A percentile compares a stretch with the other conserved stretches of the same genome.
Conservation (phyloP, 345 rosid species). For the Lepidium africanum region DNA sequence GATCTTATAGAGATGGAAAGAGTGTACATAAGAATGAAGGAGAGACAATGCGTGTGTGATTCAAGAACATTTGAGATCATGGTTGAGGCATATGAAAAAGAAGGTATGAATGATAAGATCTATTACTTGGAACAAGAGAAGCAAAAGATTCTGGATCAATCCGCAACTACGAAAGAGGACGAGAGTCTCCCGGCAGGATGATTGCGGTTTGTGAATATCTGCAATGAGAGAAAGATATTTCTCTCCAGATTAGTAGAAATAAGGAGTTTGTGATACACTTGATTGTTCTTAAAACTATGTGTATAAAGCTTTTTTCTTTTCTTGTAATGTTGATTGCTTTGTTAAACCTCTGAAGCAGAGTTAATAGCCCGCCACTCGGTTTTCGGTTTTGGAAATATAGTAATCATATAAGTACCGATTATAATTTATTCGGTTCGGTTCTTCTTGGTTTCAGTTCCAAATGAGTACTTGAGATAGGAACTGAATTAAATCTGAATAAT, state of each 20-base stretch:
- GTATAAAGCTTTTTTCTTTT: slow-evolving; percentile 11
- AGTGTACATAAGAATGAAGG: slow-evolving; percentile 72
- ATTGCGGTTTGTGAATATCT: slow-evolving; percentile 8
- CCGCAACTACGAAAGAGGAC: neutral
- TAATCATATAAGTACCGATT: no score
- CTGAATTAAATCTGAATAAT: no score
- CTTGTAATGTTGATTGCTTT: neutral
- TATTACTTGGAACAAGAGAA: slow-evolving; percentile 69
- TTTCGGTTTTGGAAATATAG: no score
- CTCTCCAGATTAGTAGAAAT: neutral
- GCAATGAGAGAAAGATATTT: neutral
- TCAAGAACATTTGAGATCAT: slow-evolving; percentile 54
- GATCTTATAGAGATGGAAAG: slow-evolving; percentile 95
- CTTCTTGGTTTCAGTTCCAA: rapidly evolving
- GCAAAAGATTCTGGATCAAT: slow-evolving; percentile 13
- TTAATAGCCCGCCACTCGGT: no score
- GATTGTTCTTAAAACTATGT: slow-evolving; percentile 21
- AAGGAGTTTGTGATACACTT: slow-evolving; percentile 17
- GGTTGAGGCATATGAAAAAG: slow-evolving; percentile 67
- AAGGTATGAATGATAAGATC: slow-evolving; percentile 77
- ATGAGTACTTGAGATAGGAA: no score
- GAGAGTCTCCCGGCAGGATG: slow-evolving; percentile 17
- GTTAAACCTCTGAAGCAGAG: neutral
- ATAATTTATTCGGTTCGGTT: no score
- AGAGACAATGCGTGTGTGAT: slow-evolving; percentile 48